Evolutionary conservation across 805 yeast genomes (phyloP).

Genomic region (Ogataea henricii): DNA sequence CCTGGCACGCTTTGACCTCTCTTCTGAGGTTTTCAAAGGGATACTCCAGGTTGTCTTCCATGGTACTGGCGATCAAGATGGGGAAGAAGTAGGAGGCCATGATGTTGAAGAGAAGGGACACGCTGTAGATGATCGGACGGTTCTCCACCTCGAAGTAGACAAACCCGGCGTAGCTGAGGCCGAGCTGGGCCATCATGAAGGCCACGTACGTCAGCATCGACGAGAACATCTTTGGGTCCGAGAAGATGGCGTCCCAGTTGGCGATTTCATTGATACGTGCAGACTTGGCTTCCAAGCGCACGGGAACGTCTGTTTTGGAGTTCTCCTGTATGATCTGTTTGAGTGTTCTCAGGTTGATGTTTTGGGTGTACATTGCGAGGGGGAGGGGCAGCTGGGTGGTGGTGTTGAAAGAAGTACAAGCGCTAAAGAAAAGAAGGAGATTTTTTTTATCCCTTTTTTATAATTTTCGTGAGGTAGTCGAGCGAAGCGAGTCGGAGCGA

Average conservation of each 20-base stretch:
- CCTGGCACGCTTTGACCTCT: constrained; percentile 27
- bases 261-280: constrained; percentile 22
- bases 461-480: too few species aligned
- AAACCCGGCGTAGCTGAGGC: constrained; percentile 31
- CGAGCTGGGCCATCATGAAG: constrained; percentile 29
- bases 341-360: constrained; percentile 12
- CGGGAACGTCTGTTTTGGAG: constrained; percentile 3
- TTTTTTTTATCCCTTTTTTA: constrained; percentile 3
- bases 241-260: constrained; percentile 32
- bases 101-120: constrained; percentile 28
- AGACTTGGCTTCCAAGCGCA: constrained; percentile 10
- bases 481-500: too few species aligned
- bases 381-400: too few species aligned
- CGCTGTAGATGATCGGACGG: constrained; percentile 24
- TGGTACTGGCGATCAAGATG: constrained; percentile 23
- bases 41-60: constrained; percentile 26
- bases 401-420: too few species aligned
- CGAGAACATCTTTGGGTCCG: constrained; percentile 21
- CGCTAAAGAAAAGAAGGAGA: neutral
- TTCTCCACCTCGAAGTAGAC: constrained; percentile 30
- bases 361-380: constrained; percentile 3
- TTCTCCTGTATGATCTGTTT: constrained; percentile 12
- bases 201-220: constrained; percentile 24
- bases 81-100: constrained; percentile 32
- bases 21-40: constrained; percentile 28